phyloP scores from a whole-genome alignment of 108 stramenopile genomes.

The Cylindrotheca fusiformis region DNA sequence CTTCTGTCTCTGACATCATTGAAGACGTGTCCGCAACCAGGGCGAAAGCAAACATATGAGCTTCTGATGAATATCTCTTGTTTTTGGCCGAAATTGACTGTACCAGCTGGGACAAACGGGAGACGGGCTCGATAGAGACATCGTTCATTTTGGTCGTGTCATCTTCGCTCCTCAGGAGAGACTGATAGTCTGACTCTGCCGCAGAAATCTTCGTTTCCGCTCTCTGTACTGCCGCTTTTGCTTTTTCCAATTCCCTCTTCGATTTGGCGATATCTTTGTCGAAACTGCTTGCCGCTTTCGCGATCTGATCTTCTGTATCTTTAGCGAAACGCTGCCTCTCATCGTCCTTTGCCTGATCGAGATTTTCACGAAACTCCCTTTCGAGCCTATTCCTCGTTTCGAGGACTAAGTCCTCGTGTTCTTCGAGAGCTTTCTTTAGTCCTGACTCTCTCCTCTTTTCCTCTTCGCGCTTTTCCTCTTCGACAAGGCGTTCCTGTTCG shows the following conservation, averaged over 20 bases:
- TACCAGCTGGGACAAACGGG: slow-evolving; percentile 19
- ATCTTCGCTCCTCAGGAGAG: slow-evolving; percentile 38
- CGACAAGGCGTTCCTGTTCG: slow-evolving; percentile 1
- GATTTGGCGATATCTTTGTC: slow-evolving; percentile 38
- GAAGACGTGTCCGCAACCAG: slow-evolving; percentile 18
- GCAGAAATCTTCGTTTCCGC: slow-evolving; percentile 27
- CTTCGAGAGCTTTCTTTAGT: slow-evolving; percentile 22
- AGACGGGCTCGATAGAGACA: slow-evolving; percentile 7
- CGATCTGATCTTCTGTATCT: slow-evolving; percentile 17
- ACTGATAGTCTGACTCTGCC: slow-evolving; percentile 29
- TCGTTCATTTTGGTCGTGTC: slow-evolving; percentile 12
- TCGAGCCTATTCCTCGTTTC: slow-evolving; percentile 25
- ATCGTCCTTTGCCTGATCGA: slow-evolving; percentile 29
- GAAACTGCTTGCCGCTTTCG: slow-evolving; percentile 17
- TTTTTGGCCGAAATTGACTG: slow-evolving; percentile 53
- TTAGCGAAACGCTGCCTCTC: slow-evolving; percentile 12
- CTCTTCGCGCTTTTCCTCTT: slow-evolving; percentile 17
- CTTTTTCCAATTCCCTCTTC: slow-evolving; percentile 26
- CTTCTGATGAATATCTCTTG: slow-evolving; percentile 51
- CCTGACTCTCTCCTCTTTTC: slow-evolving; percentile 10
- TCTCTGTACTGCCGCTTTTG: slow-evolving; percentile 12
- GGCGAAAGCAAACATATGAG: slow-evolving; percentile 51
- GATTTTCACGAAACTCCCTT: slow-evolving; percentile 8
- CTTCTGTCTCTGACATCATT: neutral
- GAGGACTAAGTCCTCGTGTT: slow-evolving; percentile 32